phyloP scores from a whole-genome alignment of 2,329 filamentous ascomycete genomes.

The Metarhizium sp. region DNA sequence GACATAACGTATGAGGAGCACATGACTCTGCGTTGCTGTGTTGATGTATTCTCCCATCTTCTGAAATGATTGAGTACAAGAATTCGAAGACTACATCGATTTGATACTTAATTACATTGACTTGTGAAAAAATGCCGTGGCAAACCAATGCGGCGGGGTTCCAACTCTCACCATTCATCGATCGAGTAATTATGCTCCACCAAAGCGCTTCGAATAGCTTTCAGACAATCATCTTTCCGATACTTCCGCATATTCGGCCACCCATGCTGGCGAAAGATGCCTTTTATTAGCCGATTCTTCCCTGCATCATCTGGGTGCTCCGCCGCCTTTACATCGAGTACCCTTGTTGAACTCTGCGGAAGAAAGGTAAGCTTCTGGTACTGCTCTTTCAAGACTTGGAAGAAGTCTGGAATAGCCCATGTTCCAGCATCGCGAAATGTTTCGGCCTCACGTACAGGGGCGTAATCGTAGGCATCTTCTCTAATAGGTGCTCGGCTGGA shows the following conservation, averaged over 20 bases:
- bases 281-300: conserved; percentile 10
- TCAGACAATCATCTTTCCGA: not conserved
- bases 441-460: conserved; percentile 13
- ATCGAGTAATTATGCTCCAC: not conserved
- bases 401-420: conserved; percentile 18
- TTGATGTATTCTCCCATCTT: too few species aligned
- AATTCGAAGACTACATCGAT: too few species aligned
- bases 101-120: too few species aligned
- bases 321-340: conserved; percentile 4
- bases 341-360: conserved; percentile 7
- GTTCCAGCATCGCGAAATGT: conserved; percentile 14
- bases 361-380: conserved; percentile 13
- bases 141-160: too few species aligned
- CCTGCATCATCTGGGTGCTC: not conserved
- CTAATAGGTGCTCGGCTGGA: not conserved
- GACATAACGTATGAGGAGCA: too few species aligned
- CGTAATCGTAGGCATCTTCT: conserved; percentile 15
- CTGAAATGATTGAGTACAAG: too few species aligned
- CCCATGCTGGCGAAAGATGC: conserved; percentile 14
- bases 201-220: not conserved
- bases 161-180: not conserved
- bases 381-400: conserved; percentile 16
- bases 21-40: too few species aligned
- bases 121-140: too few species aligned
- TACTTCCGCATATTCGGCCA: conserved; percentile 10